Evolutionary conservation across 257 asterid genomes (phyloP).

Genomic region (Scutellaria barbata): DNA sequence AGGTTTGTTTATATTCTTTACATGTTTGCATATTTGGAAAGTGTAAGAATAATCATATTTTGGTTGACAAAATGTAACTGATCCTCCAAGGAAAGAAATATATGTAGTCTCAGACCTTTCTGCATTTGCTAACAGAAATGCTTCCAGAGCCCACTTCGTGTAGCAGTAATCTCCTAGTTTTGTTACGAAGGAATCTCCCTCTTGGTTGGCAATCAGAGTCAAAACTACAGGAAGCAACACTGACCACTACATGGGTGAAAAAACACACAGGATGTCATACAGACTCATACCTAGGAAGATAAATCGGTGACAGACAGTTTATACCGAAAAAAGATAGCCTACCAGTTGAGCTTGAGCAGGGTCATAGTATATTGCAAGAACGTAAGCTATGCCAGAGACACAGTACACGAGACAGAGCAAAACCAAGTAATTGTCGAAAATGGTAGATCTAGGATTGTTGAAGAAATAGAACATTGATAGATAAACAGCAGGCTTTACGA

Average conservation of each 20-base stretch:
- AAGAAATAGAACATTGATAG: slow-evolving; percentile 97
- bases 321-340: slow-evolving; percentile 30
- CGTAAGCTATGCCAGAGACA: slow-evolving; percentile 94
- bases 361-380: slow-evolving; percentile 84
- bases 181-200: slow-evolving; percentile 42
- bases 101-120: slow-evolving; percentile 45
- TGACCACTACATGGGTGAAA: slow-evolving; percentile 52
- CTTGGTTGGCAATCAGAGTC: slow-evolving; percentile 66
- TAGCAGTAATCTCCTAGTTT: slow-evolving; percentile 57
- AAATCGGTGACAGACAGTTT: background rate
- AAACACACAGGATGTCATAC: background rate
- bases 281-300: slow-evolving; percentile 9
- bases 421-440: slow-evolving; percentile 74
- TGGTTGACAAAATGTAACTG: too few species aligned
- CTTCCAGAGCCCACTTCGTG: slow-evolving; percentile 76
- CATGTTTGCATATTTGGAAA: too few species aligned
- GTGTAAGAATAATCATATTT: too few species aligned
- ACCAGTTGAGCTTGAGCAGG: slow-evolving; percentile 96
- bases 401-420: slow-evolving; percentile 87
- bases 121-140: slow-evolving; percentile 62
- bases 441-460: slow-evolving; percentile 91
- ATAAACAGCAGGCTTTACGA: slow-evolving; percentile 87
- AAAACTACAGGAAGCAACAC: slow-evolving; percentile 72
- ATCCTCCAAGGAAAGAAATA: too few species aligned
- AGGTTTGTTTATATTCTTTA: background rate